Evolutionary conservation across 202 grass and related monocot genomes (phyloP), one percentile per base, ranked within the genome.

Genomic region (Zizania palustris): DNA sequence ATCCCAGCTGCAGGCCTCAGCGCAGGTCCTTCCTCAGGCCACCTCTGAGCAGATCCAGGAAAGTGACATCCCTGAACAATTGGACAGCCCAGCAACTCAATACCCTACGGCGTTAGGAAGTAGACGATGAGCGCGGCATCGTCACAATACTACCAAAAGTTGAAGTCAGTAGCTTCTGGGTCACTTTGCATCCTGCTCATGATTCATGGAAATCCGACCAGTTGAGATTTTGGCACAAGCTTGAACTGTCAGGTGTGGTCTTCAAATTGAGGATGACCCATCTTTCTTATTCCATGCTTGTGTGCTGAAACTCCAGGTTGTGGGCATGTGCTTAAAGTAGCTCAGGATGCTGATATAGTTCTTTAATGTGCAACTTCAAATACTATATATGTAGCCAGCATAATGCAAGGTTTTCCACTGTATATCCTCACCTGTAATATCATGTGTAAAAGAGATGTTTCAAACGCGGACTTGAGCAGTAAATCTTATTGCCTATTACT

Each of bases 1-100:
- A 44, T 61, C 84, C 36, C 76, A 78, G 74, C 9, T 64, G 51
- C 50, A 49, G 78, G 66, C 74, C 67, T 81, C 16, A 1, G 72
- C 36, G 19, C 85, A 59, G 37, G 64, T 45, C 65, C 34, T 44
- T 20, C 39, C 65, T 65, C 80, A 22, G 66, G 45, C 42, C 49
- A 53, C 15, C 79, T 34, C 69, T 54, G 88, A 80, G 8, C 85
- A 72, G 57, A 68, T 82, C 56, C 80, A 33, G 56, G 85, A 85
- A 51, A 66, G 21, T 5, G 77, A 82, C 14, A 74, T 85, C 54
- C 43, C 70, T 37, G 84, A 85, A 50, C 82, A 82, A 37, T 37
- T 88, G 63, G 86, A 86, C 51, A 64, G 79, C 64, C 88, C 75
- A 75, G 53, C 67, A 9, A 56, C 86, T 37, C 54, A 58, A 65